Evolutionary conservation across 2,329 filamentous ascomycete genomes (phyloP).

Genomic region (Stachybotrys echinatus): DNA sequence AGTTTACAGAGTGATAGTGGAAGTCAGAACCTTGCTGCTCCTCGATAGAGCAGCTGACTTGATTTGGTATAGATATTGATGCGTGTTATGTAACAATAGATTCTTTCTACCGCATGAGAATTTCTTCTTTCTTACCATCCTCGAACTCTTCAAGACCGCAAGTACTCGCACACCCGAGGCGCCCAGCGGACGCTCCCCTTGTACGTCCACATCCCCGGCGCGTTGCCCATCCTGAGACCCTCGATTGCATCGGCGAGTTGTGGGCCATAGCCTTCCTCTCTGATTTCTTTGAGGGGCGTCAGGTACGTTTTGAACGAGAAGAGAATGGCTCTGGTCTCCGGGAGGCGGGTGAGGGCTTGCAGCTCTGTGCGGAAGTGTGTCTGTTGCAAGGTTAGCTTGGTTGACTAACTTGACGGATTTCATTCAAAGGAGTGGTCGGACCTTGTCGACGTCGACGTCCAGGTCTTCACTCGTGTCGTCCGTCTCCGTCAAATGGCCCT

Average conservation of each 20-base stretch:
- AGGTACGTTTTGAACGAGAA: constrained; percentile 54
- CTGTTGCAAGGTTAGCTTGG: constrained; percentile 12
- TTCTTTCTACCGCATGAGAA: too few species aligned
- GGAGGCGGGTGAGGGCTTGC: constrained; percentile 46
- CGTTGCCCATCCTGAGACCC: constrained; percentile 43
- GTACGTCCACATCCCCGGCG: constrained; percentile 48
- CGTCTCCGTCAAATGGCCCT: constrained; percentile 24
- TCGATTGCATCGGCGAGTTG: constrained; percentile 48
- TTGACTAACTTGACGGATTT: not conserved
- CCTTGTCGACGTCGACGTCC: constrained; percentile 32
- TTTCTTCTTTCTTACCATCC: too few species aligned
- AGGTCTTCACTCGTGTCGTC: constrained; percentile 27
- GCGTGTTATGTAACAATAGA: too few species aligned
- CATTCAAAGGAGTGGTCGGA: constrained; percentile 9
- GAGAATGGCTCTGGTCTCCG: constrained; percentile 37
- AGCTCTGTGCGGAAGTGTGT: constrained; percentile 40
- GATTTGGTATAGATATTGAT: too few species aligned
- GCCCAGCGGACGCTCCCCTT: constrained; percentile 46
- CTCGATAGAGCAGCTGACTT: too few species aligned
- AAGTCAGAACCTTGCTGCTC: too few species aligned
- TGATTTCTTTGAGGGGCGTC: constrained; percentile 42
- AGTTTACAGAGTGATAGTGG: not conserved
- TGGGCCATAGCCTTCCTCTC: constrained; percentile 40
- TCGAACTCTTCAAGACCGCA: constrained; percentile 33
- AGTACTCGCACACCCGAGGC: constrained; percentile 37